Evolutionary conservation across 805 yeast genomes (phyloP).

Genomic region (Metschnikowia rubicola): DNA sequence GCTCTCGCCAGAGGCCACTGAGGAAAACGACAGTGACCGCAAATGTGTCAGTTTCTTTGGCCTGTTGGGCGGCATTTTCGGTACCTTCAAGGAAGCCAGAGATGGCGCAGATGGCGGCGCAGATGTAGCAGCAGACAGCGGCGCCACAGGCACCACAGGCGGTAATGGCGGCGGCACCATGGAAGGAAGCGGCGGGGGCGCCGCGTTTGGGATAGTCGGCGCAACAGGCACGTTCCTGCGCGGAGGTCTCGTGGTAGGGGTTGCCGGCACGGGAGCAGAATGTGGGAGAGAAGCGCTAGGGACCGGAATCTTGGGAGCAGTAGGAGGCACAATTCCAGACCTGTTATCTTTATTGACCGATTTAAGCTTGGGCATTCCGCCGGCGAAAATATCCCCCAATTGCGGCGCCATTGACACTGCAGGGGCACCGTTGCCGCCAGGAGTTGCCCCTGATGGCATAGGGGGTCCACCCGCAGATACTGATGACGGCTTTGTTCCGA

Average conservation of each 20-base stretch:
- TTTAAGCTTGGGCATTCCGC: slow-evolving; percentile 73
- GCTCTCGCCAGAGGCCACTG: slow-evolving; percentile 17
- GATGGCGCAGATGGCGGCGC: slow-evolving; percentile 3
- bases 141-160: slow-evolving; percentile 4
- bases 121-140: slow-evolving; percentile 9
- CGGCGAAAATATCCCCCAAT: slow-evolving; percentile 69
- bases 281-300: slow-evolving; percentile 12
- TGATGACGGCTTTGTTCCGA: slow-evolving; percentile 32
- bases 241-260: slow-evolving; percentile 12
- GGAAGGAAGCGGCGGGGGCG: slow-evolving; percentile 20
- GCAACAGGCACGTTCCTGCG: slow-evolving; percentile 10
- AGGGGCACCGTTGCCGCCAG: slow-evolving; percentile 23
- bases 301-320: slow-evolving; percentile 38
- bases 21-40: slow-evolving; percentile 22
- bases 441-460: not conserved
- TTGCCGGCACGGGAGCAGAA: slow-evolving; percentile 14
- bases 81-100: slow-evolving; percentile 17
- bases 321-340: slow-evolving; percentile 31
- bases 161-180: slow-evolving; percentile 22
- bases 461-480: slow-evolving; percentile 18
- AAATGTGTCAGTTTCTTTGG: slow-evolving; percentile 39
- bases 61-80: slow-evolving; percentile 39
- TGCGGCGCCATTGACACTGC: slow-evolving; percentile 34
- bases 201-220: slow-evolving; percentile 22
- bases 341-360: slow-evolving; percentile 33